Percentiles rank a stretch among this genome's conserved stretches.
These are phyloP conservation scores for Ampelocalamus luodianensis DNA, from an alignment of 176 grass and related monocot species.

Conservation along the genomic window DNA sequence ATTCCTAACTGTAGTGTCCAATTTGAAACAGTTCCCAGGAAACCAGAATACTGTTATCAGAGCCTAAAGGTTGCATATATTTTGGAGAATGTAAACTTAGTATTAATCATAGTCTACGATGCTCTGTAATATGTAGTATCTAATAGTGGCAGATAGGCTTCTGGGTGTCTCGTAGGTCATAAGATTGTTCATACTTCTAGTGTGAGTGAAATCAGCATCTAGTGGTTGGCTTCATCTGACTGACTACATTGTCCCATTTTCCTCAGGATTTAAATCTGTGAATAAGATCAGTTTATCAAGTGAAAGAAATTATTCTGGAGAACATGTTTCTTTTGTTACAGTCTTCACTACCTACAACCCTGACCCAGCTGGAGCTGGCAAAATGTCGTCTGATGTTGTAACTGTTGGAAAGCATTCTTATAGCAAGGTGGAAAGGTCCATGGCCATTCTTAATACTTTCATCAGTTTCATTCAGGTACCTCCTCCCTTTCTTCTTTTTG, in stretches of 20 bases:
- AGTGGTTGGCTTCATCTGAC: conserved; percentile 26
- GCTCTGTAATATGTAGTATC: conserved; percentile 3
- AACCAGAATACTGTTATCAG: neutral
- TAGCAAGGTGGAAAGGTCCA: conserved; percentile 66
- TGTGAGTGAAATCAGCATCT: neutral
- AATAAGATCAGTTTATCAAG: conserved; percentile 56
- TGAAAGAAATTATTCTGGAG: conserved; percentile 46
- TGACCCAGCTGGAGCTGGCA: conserved; percentile 44
- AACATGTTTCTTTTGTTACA: conserved; percentile 73
- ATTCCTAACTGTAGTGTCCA: neutral
- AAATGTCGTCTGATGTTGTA: conserved; percentile 52
- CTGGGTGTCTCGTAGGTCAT: neutral
- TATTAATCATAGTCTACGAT: neutral
- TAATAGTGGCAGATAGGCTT: neutral
- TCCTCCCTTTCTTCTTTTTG: conserved; percentile 22
- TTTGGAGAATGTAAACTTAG: neutral
- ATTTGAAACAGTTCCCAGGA: conserved; percentile 7
- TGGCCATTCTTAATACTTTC: conserved; percentile 77
- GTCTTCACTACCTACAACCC: conserved; percentile 76
- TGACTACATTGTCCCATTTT: conserved; percentile 32
- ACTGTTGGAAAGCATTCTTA: conserved; percentile 74
- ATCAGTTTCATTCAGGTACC: conserved; percentile 78
- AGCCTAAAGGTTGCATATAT: neutral
- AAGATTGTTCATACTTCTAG: neutral
- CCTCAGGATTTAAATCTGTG: conserved; percentile 69